Percentiles rank a stretch among this genome's conserved stretches.
Evolutionary conservation across 2,329 filamentous ascomycete genomes (phyloP).

Genomic region (Coniochaeta ligniaria): DNA sequence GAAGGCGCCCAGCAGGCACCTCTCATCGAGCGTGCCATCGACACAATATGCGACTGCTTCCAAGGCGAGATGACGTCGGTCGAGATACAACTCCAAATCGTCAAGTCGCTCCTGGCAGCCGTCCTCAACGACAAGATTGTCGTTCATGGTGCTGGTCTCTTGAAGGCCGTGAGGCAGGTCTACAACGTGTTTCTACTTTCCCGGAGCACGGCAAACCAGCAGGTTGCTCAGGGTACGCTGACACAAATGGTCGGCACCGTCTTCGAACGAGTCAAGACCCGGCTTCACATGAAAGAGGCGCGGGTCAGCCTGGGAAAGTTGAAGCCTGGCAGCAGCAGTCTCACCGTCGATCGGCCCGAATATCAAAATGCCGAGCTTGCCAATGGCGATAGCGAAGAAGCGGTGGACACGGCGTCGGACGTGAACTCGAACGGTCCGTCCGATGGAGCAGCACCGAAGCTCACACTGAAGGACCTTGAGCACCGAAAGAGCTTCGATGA

Average conservation of each 20-base stretch:
- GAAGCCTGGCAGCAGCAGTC: slow-evolving; percentile 42
- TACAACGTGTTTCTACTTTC: slow-evolving; percentile 99
- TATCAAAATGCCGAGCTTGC: slow-evolving; percentile 18
- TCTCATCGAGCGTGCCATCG: slow-evolving; percentile 93
- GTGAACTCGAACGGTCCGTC: slow-evolving; percentile 15
- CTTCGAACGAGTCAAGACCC: slow-evolving; percentile 85
- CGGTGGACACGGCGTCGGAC: slow-evolving; percentile 24
- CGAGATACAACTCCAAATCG: slow-evolving; percentile 94
- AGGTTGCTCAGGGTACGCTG: slow-evolving; percentile 91
- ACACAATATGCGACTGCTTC: slow-evolving; percentile 99
- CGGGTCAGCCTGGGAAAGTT: slow-evolving; percentile 51
- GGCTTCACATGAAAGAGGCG: slow-evolving; percentile 81
- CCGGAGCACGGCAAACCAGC: slow-evolving; percentile 88
- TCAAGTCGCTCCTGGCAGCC: slow-evolving; percentile 91
- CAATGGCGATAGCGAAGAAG: slow-evolving; percentile 32
- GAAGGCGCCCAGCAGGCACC: slow-evolving; percentile 46
- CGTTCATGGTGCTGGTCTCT: slow-evolving; percentile 87
- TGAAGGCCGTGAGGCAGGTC: slow-evolving; percentile 95
- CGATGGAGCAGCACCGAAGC: slow-evolving; percentile 35
- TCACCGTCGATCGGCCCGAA: slow-evolving; percentile 22
- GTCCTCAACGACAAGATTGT: slow-evolving; percentile 98
- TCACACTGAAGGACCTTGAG: slow-evolving; percentile 61
- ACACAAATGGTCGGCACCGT: slow-evolving; percentile 99
- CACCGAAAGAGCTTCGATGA: slow-evolving; percentile 63
- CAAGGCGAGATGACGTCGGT: slow-evolving; percentile 89